Evolutionary conservation across 139 green algal species (phyloP), one percentile per base, ranked within the genome.

Genomic region (Chlamydomonas sphaeroides): DNA sequence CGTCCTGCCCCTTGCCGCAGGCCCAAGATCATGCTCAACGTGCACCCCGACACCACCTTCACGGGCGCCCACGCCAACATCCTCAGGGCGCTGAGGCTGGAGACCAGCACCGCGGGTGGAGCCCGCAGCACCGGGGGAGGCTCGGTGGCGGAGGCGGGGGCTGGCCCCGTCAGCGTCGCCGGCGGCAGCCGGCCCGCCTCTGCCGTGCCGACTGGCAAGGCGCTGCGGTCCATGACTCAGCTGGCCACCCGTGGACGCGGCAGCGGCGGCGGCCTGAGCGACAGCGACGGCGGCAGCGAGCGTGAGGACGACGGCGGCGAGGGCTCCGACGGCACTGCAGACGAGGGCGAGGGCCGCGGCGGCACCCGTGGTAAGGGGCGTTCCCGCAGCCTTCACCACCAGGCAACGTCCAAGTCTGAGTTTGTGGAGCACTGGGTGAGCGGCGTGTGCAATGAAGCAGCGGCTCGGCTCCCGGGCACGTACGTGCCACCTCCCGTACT

Each of bases 41-140:
- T 79, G 79, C 79, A 85, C 67, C 79, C 79, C 14, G 79, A 85
- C 42, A 79, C 79, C 21, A 57, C 57, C 3, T 85, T 61, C 42
- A 35, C 42, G 33, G 79, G 68, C 10, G 68, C 68, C 20, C 79
- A 75, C 32, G 79, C 79, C 32, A 73, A 79, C 68, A 33, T 85
- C 28, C 49, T 85, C 45, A n/a, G 36, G 0, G 79, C 59, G 39
- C 68, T 85, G 51, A 30, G 35, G 35, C 66, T 84, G 39, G 78
- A 85, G 15, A n/a, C 20, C 23, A 62, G 2, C 56, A 4, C 11
- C 11, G 45, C 45, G 45, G 45, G 45, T n/a, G n/a, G n/a, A n/a
- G n/a, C n/a, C n/a, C n/a, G n/a, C n/a, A n/a, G n/a, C n/a, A n/a
- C n/a, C n/a, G n/a, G n/a, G n/a, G n/a, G n/a, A n/a, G n/a, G n/a